These are phyloP conservation scores for Aspergillus sp. DNA, from an alignment of 2,329 filamentous ascomycete species.

Conservation along the genomic window DNA sequence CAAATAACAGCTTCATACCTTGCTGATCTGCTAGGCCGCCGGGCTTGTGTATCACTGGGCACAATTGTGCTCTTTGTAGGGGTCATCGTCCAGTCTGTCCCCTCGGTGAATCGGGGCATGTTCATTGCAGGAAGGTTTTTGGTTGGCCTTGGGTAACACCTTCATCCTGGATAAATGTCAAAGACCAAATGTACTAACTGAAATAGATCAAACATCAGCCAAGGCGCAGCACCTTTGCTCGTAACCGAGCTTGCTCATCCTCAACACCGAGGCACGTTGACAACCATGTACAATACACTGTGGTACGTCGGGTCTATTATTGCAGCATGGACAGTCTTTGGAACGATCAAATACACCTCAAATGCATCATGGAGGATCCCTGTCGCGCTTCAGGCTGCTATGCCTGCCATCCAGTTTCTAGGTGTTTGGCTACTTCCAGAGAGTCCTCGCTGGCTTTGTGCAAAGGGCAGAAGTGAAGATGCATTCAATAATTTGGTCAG, in stretches of 20 bases:
- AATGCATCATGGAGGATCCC: slow-evolving; percentile 50
- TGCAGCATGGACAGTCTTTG: slow-evolving; percentile 25
- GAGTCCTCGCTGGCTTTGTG: slow-evolving; percentile 55
- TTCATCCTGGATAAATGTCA: too few species aligned
- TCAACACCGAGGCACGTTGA: slow-evolving; percentile 29
- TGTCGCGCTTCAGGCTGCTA: slow-evolving; percentile 59
- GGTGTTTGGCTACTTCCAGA: slow-evolving; percentile 66
- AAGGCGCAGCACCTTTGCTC: slow-evolving; percentile 26
- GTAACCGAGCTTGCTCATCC: slow-evolving; percentile 29
- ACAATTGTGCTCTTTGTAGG: slow-evolving; percentile 19
- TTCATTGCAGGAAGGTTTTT: slow-evolving; percentile 30
- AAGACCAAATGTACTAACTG: neutral
- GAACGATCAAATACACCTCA: slow-evolving; percentile 37
- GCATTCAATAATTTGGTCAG: slow-evolving; percentile 32
- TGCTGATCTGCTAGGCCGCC: slow-evolving; percentile 19
- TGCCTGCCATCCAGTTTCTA: slow-evolving; percentile 55
- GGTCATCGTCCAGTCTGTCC: slow-evolving; percentile 16
- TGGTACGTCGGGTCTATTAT: slow-evolving; percentile 51
- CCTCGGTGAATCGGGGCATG: slow-evolving; percentile 24
- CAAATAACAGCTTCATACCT: slow-evolving; percentile 18
- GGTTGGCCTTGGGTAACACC: slow-evolving; percentile 25
- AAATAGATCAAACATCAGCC: slow-evolving; percentile 12
- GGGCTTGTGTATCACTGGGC: slow-evolving; percentile 14
- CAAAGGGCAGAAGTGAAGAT: slow-evolving; percentile 28
- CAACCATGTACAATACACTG: slow-evolving; percentile 4